These are phyloP conservation scores for Leucocoprinus leucothites DNA, from an alignment of 768 basidiomycete genomes.

Conservation along the genomic window DNA sequence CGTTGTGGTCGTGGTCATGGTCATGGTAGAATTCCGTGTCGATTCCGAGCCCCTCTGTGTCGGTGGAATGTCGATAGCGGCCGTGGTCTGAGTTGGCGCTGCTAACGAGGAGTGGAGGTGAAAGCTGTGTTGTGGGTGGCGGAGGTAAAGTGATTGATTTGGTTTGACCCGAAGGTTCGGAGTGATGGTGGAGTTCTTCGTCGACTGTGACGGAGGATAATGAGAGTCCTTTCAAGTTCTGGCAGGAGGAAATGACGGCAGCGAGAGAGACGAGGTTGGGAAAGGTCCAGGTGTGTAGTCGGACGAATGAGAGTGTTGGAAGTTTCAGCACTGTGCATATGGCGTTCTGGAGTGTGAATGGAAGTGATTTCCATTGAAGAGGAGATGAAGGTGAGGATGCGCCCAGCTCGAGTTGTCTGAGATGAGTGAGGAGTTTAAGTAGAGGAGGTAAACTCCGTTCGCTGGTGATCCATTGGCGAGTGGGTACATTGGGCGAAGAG, in stretches of 20 bases:
- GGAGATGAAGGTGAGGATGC: slow-evolving; percentile 23
- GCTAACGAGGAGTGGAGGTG: not conserved
- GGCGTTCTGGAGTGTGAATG: slow-evolving; percentile 30
- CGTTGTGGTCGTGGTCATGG: not conserved
- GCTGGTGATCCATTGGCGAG: slow-evolving; percentile 36
- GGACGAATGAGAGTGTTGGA: slow-evolving; percentile 33
- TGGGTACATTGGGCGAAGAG: not conserved
- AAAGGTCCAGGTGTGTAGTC: slow-evolving; percentile 39
- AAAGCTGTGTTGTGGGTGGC: not conserved
- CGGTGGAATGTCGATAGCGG: too few species aligned
- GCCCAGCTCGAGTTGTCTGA: slow-evolving; percentile 34
- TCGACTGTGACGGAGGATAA: slow-evolving; percentile 32
- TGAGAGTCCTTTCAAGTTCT: slow-evolving; percentile 32
- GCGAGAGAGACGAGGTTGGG: slow-evolving; percentile 31
- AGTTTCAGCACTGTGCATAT: slow-evolving; percentile 32
- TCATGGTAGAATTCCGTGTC: not conserved
- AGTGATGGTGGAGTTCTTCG: slow-evolving; percentile 18
- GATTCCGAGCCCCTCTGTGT: slow-evolving; percentile 2
- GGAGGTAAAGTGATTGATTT: not conserved
- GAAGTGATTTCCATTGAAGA: slow-evolving; percentile 34
- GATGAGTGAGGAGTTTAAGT: slow-evolving; percentile 33
- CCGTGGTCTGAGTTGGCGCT: not conserved
- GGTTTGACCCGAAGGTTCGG: not conserved
- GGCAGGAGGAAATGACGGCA: slow-evolving; percentile 29
- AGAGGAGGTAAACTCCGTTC: slow-evolving; percentile 34